These are phyloP conservation scores for Penicillium sp. DNA, from an alignment of 2,329 filamentous ascomycete genomes.

Conservation along the genomic window DNA sequence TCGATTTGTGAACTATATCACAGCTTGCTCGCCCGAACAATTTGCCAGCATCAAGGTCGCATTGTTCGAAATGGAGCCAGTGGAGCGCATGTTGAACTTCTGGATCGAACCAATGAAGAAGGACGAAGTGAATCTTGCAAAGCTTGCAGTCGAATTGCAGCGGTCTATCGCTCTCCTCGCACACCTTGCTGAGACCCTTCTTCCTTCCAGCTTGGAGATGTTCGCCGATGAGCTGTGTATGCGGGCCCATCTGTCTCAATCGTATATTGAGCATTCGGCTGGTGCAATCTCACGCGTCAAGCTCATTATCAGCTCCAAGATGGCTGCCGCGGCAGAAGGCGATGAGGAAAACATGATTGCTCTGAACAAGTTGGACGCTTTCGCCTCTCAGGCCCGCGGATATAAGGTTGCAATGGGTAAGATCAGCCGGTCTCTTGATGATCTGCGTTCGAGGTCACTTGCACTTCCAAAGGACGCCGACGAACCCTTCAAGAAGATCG, in stretches of 20 bases:
- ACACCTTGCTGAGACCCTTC: conserved; percentile 73
- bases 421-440: conserved; percentile 64
- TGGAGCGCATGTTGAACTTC: conserved; percentile 76
- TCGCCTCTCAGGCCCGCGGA: conserved; percentile 67
- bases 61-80: conserved; percentile 77
- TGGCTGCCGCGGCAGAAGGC: conserved; percentile 52
- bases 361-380: conserved; percentile 58
- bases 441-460: conserved; percentile 66
- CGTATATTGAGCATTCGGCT: conserved; percentile 69
- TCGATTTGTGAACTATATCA: conserved; percentile 72
- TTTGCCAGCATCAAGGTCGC: conserved; percentile 73
- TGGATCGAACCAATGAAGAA: conserved; percentile 78
- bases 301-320: conserved; percentile 57
- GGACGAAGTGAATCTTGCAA: conserved; percentile 76
- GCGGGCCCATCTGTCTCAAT: conserved; percentile 66
- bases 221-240: conserved; percentile 74
- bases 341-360: conserved; percentile 63
- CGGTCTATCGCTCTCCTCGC: conserved; percentile 75
- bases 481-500: conserved; percentile 61
- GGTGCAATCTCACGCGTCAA: conserved; percentile 56
- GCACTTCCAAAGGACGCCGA: conserved; percentile 60
- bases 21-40: conserved; percentile 64
- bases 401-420: conserved; percentile 77
- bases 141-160: conserved; percentile 71
- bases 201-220: conserved; percentile 59